Base-by-base conservation (phyloP, 768 basidiomycete species). In the Amyloporia xantha region DNA sequence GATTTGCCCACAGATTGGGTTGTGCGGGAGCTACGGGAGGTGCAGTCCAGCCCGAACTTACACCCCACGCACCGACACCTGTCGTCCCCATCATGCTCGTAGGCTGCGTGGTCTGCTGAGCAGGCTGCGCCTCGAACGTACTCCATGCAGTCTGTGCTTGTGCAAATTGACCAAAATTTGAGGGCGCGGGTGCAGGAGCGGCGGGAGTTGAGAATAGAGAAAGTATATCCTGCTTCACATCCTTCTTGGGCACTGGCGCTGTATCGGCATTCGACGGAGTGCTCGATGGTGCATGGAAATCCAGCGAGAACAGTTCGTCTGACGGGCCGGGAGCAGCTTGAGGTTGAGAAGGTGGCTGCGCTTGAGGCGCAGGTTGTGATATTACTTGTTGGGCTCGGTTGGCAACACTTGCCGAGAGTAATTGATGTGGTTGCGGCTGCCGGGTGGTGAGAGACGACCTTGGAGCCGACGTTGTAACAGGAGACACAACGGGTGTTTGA, bases 211-310 rank as follows among this genome's bases (percentile, higher is more conserved):
- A 79, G 64, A 89, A 92, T 36, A 94, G 74, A 0, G 88, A 88
- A 15, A 94, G 71, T 54, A 94, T 94, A 55, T 94, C 86, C 47
- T 88, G 77, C 57, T 91, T 93, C 39, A 83, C 75, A 58, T 89
- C 84, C 60, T 87, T 89, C 63, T 74, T 75, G 0, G 75, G 71
- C 38, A 61, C 64, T 0, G 68, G 47, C 1, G 65, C 19, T 2
- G 60, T n/a, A 47, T 50, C 60, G 4, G 58, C 57, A n/a, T 59
- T 48, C 7, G 54, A 24, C 6, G 71, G 38, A 5, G 70, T 43
- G 23, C 69, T 55, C 2, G 77, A 58, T 1, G 86, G 81, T 1
- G 81, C 71, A 56, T 86, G 84, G 66, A 94, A 95, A 65, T 94
- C 91, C 47, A 94, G 81, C 23, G 84, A 79, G 63, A 94, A 93